Conservation (phyloP, 257 asterid species). For the Petunia secreta region DNA sequence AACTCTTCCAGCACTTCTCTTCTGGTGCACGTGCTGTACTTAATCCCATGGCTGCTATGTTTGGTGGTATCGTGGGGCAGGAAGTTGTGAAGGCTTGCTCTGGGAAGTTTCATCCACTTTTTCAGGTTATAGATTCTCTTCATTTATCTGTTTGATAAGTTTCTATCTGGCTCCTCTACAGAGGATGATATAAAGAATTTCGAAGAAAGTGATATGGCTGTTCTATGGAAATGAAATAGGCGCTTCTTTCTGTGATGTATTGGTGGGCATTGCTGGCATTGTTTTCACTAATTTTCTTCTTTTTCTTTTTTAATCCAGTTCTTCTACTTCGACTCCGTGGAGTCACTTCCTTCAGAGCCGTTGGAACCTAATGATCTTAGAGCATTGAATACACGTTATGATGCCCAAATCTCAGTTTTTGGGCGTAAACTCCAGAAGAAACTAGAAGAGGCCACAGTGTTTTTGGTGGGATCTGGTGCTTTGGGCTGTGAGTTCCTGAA, state of each 20-base stretch:
- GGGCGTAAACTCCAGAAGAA: conserved; percentile 81
- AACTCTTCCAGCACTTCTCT: conserved; percentile 70
- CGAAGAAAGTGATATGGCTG: too few species aligned
- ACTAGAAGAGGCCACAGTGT: conserved; percentile 69
- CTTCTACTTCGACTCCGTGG: conserved; percentile 83
- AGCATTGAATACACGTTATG: conserved; percentile 82
- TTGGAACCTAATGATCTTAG: conserved; percentile 66
- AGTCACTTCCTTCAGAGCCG: conserved; percentile 80
- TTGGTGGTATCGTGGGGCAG: conserved; percentile 94
- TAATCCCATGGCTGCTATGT: conserved; percentile 95
- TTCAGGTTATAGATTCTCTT: conserved; percentile 53
- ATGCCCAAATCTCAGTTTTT: conserved; percentile 88
- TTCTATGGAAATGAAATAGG: too few species aligned
- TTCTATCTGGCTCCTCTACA: too few species aligned
- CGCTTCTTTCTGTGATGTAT: background rate
- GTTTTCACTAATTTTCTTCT: background rate
- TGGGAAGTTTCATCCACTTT: conserved; percentile 88
- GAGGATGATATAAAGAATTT: too few species aligned
- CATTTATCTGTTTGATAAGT: background rate
- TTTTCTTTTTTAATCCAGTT: conserved; percentile 49
- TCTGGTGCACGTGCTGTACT: conserved; percentile 88
- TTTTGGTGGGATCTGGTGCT: conserved; percentile 93
- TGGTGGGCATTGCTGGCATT: background rate
- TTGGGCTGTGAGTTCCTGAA: conserved; percentile 89
- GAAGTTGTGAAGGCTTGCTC: conserved; percentile 95